Evolutionary conservation across 2,329 filamentous ascomycete species (phyloP).

Genomic region (Sarocladiaceae sp.): DNA sequence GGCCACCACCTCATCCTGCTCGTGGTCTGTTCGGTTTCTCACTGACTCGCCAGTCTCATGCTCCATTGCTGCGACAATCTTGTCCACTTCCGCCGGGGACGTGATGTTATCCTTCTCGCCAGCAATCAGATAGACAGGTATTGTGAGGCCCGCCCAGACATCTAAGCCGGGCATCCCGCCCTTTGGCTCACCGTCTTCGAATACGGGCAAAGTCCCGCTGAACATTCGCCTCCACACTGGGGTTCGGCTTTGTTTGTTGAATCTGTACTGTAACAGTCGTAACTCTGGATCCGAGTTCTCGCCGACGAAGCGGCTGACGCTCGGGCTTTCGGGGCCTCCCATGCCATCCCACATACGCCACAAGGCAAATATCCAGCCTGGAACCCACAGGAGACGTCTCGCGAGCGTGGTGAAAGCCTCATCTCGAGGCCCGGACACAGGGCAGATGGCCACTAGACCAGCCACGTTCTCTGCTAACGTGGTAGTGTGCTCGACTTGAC

Average conservation of each 20-base stretch:
- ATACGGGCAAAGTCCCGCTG: constrained; percentile 57
- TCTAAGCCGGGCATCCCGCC: constrained; percentile 64
- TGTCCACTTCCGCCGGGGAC: constrained; percentile 61
- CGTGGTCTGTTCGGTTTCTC: constrained; percentile 19
- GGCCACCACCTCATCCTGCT: constrained; percentile 25
- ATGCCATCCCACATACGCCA: constrained; percentile 73
- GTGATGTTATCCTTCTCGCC: constrained; percentile 74
- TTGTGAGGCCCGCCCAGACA: constrained; percentile 64
- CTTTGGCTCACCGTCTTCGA: constrained; percentile 43
- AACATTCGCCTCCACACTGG: constrained; percentile 79
- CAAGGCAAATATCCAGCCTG: constrained; percentile 65
- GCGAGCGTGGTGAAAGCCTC: constrained; percentile 37
- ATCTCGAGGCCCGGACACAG: constrained; percentile 58
- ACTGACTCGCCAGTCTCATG: constrained; percentile 12
- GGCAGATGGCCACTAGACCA: constrained; percentile 77
- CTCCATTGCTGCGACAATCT: constrained; percentile 47
- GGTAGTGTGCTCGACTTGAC: constrained; percentile 34
- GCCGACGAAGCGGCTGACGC: constrained; percentile 73
- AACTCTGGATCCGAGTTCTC: constrained; percentile 57
- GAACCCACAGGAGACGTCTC: constrained; percentile 59
- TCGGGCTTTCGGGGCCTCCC: constrained; percentile 71
- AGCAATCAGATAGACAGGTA: constrained; percentile 73
- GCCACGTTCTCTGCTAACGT: constrained; percentile 58
- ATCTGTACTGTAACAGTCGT: constrained; percentile 61
- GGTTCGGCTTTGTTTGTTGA: constrained; percentile 78